Conservation (phyloP, 495 filamentous ascomycete species). For the Xylaria telfairii region DNA sequence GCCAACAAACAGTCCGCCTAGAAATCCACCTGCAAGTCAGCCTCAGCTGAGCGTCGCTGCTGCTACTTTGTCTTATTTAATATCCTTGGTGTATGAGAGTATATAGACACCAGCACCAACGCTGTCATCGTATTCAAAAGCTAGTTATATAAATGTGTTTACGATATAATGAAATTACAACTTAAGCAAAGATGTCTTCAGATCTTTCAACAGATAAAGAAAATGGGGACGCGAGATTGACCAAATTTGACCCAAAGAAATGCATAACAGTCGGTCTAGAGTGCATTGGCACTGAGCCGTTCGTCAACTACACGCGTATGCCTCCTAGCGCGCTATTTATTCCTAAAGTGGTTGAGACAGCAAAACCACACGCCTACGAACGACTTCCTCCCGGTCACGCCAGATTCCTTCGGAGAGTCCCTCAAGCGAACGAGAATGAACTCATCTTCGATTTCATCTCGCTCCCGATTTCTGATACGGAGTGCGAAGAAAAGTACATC, state of each 20-base stretch:
- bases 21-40: background rate
- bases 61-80: background rate
- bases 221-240: background rate
- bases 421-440: background rate
- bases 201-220: background rate
- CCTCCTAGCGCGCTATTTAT: background rate
- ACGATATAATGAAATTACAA: background rate
- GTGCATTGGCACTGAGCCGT: background rate
- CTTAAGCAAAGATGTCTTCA: background rate
- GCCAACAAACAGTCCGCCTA: background rate
- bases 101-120: background rate
- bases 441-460: background rate
- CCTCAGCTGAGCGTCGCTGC: background rate
- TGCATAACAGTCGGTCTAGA: background rate
- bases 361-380: background rate
- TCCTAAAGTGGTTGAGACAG: background rate
- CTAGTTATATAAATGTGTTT: background rate
- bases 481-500: background rate
- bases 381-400: background rate
- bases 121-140: background rate
- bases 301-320: background rate
- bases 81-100: background rate
- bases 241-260: background rate
- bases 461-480: background rate
- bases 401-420: background rate